Evolutionary conservation across 163 green algal species (phyloP).

Genomic region (Chlamydomonas reinhardtii): DNA sequence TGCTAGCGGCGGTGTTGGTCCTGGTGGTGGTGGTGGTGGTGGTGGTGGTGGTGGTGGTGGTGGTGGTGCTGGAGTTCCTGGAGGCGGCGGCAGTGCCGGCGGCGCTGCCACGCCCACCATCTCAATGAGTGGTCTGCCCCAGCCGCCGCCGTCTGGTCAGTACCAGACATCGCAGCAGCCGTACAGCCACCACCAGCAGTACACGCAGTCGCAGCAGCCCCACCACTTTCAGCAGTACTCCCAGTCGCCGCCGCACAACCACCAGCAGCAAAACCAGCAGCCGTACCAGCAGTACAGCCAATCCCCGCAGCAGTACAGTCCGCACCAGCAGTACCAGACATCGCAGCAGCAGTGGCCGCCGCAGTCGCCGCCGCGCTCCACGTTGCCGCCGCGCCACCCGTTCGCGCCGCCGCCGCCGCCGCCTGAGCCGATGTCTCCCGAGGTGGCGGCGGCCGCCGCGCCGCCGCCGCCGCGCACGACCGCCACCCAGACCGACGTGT

Average conservation of each 20-base stretch:
- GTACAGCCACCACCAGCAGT: not conserved
- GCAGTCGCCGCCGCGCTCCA: not conserved
- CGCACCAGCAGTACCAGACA: too few relatives aligned
- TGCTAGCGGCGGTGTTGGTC: too few relatives aligned
- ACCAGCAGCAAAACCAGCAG: not conserved
- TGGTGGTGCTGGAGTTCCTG: not conserved
- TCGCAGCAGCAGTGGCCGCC: not conserved
- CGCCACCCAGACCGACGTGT: slow-evolving; percentile 46
- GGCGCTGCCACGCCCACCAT: too few relatives aligned
- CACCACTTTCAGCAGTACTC: not conserved
- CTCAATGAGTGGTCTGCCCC: too few relatives aligned
- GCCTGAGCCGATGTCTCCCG: slow-evolving; percentile 4
- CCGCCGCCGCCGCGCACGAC: not conserved
- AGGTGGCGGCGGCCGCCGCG: slow-evolving; percentile 29
- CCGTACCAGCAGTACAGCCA: too few relatives aligned
- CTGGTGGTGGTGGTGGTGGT: not conserved
- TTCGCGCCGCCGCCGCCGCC: not conserved
- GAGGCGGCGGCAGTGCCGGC: not conserved
- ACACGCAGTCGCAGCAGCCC: not conserved
- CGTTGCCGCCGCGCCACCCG: too few relatives aligned
- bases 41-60: not conserved
- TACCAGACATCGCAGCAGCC: not conserved
- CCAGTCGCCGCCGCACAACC: not conserved
- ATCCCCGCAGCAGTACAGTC: too few relatives aligned
- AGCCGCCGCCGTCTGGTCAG: not conserved